Base-by-base conservation (phyloP, 768 basidiomycete species). In the Steccherinum ochraceum region DNA sequence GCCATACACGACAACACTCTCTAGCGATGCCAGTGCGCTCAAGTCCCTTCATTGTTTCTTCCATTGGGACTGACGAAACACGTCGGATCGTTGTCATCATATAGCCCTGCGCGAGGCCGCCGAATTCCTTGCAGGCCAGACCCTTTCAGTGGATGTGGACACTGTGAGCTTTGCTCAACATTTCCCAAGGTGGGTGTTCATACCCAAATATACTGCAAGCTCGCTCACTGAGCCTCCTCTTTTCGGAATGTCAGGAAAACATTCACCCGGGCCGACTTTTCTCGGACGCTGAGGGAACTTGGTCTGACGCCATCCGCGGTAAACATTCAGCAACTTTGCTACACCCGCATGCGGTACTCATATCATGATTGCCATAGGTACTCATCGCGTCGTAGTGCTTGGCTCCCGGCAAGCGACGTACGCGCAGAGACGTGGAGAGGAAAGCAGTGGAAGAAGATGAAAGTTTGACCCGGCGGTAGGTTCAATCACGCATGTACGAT, bases 301-400 rank as follows among this genome's bases (percentile, higher is more conserved):
- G 93, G 91, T 3, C 70, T 97, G 54, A 93, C 92, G 18, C 93
- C 93, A 1, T 93, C 91, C 49, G 93, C 93, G 47, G 93, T 93
- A 49, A 10, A 41, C 40, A 46, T 53, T 56, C 16, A 21, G 21
- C 42, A n/a, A n/a, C n/a, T n/a, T 54, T 27, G 21, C 25, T 25
- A 43, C 21, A 20, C 27, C 12, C 11, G n/a, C 27, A 18, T 23
- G 18, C 47, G 50, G 39, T 50, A 13, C 11, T 21, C 21, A 44
- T n/a, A n/a, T 48, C 12, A 16, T 30, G 11, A 13, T 49, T 18
- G 16, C 41, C 24, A 40, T 52, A 64, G 63, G 63, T 64, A 23
- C 52, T 62, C 49, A 61, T 64, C 40, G 63, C 61, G 16, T 35
- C 30, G 7, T 35, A 35, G 30, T 35, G 7, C 16, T 16, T 35